Evolutionary conservation across 2,329 filamentous ascomycete species (phyloP), one percentile per base, ranked within the genome.

Genomic region (Gnomoniopsis smithogilvyi): DNA sequence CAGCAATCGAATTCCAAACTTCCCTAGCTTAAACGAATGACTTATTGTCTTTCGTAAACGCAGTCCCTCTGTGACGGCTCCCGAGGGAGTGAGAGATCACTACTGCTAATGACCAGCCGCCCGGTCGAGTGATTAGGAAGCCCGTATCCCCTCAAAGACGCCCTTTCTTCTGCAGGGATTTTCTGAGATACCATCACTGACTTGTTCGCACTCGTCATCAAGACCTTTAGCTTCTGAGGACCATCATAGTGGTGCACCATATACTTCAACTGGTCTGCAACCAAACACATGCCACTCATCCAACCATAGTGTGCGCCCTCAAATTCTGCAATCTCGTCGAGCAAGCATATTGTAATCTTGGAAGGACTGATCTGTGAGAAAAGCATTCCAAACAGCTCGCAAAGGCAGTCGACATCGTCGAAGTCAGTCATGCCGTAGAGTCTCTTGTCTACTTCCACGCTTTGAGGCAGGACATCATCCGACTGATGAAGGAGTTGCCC

Each of bases 321-420:
- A 17, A 57, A 57, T n/a, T 57, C 54, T 8, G 54, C 36, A 24
- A 57, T 46, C 36, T 57, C 54, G 3, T 57, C 54, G 6, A 57
- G 38, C 17, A 57, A 22, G 26, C 54, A 57, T 15, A 57, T 19
- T 1, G 47, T 51, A 19, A 57, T 57, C 11, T 51, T 57, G 24
- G 10, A 24, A 3, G 0, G 48, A 2, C 22, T 36, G 2, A 57
- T 36, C 3, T 57, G 54, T 4, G 54, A 47, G 36, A 57, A 57
- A 1, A 57, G 6, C 1, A 14, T 8, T 1, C 26, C 54, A 19
- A 57, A 51, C 6, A 57, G 12, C 38, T 51, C 48, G 11, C 54
- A 57, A 24, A 57, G 48, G 24, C 11, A 8, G 36, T 51, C 48
- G 15, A 57, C 14, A 6, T 45, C 21, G 6, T 51, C 15, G 1